Conservation (phyloP, 2,329 filamentous ascomycete species). For the Xenoacremonium recifei region DNA sequence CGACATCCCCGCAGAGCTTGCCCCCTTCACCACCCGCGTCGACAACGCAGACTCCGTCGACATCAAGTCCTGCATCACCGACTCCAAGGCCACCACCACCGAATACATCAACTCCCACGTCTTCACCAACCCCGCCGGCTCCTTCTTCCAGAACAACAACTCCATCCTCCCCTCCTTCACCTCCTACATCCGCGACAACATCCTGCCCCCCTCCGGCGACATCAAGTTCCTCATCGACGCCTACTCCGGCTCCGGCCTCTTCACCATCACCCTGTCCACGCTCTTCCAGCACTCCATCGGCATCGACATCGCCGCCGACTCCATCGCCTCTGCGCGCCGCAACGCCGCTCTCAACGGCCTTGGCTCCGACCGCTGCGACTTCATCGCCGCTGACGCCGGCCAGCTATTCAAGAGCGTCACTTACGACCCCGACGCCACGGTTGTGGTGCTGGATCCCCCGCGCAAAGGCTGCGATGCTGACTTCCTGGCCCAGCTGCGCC, state of each 20-base stretch:
- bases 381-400: slow-evolving; percentile 85
- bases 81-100: slow-evolving; percentile 76
- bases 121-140: slow-evolving; percentile 88
- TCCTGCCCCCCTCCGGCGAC: slow-evolving; percentile 54
- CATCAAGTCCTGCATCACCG: slow-evolving; percentile 84
- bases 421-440: slow-evolving; percentile 77
- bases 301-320: slow-evolving; percentile 82
- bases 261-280: slow-evolving; percentile 87
- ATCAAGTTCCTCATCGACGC: slow-evolving; percentile 94
- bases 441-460: slow-evolving; percentile 95
- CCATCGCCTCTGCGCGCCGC: slow-evolving; percentile 72
- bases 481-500: slow-evolving; percentile 79
- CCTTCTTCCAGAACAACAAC: slow-evolving; percentile 99
- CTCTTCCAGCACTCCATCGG: slow-evolving; percentile 83
- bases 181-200: slow-evolving; percentile 77
- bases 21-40: slow-evolving; percentile 41
- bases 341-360: slow-evolving; percentile 81
- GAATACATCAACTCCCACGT: slow-evolving; percentile 85
- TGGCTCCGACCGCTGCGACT: slow-evolving; percentile 65
- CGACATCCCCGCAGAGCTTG: slow-evolving; percentile 26
- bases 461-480: slow-evolving; percentile 88
- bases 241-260: slow-evolving; percentile 95
- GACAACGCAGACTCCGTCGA: slow-evolving; percentile 62
- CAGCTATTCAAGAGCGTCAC: slow-evolving; percentile 74
- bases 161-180: slow-evolving; percentile 89